Evolutionary conservation across 2,329 filamentous ascomycete genomes (phyloP), one percentile per base, ranked within the genome.

Genomic region (Bipolaris bicolor): DNA sequence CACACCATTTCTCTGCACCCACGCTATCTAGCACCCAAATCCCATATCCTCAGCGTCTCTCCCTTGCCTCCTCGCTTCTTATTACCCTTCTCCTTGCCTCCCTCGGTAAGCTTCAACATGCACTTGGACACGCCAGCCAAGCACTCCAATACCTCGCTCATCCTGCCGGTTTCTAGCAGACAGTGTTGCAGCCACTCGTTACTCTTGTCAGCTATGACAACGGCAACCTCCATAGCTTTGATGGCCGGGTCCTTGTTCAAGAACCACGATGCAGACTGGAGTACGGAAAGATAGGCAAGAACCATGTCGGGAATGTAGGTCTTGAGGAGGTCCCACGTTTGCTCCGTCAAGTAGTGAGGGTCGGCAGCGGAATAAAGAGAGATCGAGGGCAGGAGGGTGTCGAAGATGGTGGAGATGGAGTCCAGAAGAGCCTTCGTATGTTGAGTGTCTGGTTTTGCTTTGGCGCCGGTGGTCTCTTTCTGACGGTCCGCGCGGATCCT

Each of bases 231-330:
- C 90, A 99, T 94, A 68, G 89, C 90, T 71, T 94, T 88, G 24
- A 95, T 83, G 16, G 96, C 82, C 63, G 89, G 85, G 57, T 94
- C 90, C 41, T 92, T 87, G 44, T 87, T 89, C 41, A 96, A 80
- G 47, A 86, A 83, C 45, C 87, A 88, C 3, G 91, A 92, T 0
- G 90, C 89, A 70, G 90, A 90, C 73, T 96, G 90, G 48, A 98
- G 80, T 1, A 90, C 88, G 67, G 86, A 88, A 71, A 95, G 86
- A 74, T 95, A 97, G 2, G 90, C 91, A 48, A 99, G 83, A 40
- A 97, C 82, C 16, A 91, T 85, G 73, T 97, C 92, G 1, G 95
- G 93, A 3, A 99, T 82, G 76, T 96, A 98, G 0, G 86, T 85
- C 52, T 87, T 84, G 63, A 92, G 87, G 49, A 98, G 85, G 22